Base-by-base conservation (phyloP, 2,329 filamentous ascomycete species). In the Canariomyces notabilis region DNA sequence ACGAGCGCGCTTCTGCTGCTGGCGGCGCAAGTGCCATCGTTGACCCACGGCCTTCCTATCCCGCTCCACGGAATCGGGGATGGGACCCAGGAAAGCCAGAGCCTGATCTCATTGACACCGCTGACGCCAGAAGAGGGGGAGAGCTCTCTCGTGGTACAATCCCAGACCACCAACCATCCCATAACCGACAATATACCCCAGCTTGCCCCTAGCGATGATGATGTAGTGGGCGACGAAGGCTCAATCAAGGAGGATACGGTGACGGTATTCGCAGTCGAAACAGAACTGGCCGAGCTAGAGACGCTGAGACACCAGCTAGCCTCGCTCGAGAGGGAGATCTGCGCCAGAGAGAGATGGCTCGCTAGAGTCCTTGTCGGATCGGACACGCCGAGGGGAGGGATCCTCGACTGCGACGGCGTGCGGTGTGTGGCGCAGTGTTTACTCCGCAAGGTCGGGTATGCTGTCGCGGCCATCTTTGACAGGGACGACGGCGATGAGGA, bases 291-390 rank as follows among this genome's bases (percentile, higher is more conserved):
- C 40, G 47, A 50, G 16, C 16, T 50, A 16, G 22, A 32, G 7
- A 11, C 15, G 18, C 44, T 53, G 18, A 33, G 33, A 12, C 14
- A 12, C 15, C 37, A 44, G n/a, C 19, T 50, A 3, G 34, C 31
- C 8, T 6, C 19, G 12, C 48, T 53, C 14, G 16, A 23, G 6
- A 29, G 36, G n/a, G 44, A 48, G 18, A 42, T 52, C 18, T n/a
- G 15, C 20, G 5, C 20, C 14, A 36, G 34, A 8, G 40, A 42
- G 21, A 6, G 8, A 7, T 42, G 47, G 47, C 34, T 49, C 5
- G 42, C 37, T 15, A 5, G 34, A 2, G n/a, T 22, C n/a, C n/a
- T n/a, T 3, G 35, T 11, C 15, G 42, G 8, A n/a, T 15, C n/a
- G 14, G 23, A 33, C 20, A 11, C 26, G 3, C 26, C 26, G 26